Evolutionary conservation across 805 yeast species (phyloP).

Genomic region (Candida schatavii): DNA sequence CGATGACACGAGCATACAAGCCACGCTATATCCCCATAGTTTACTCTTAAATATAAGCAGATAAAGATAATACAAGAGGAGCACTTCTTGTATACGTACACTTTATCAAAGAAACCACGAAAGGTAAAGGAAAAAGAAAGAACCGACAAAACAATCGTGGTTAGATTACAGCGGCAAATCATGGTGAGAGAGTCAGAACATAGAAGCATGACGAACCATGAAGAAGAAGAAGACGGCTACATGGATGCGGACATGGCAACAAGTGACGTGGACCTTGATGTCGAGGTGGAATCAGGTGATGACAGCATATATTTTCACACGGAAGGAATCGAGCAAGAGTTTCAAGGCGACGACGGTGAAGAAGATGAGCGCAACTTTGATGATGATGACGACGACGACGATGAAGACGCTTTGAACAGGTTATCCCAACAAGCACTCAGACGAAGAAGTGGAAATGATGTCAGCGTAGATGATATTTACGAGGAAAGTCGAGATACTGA

Average conservation of each 20-base stretch:
- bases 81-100: no score
- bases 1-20: no score
- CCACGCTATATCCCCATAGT: no score
- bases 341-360: constrained; percentile 15
- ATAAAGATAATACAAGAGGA: no score
- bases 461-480: constrained; percentile 14
- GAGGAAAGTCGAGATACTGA: background rate
- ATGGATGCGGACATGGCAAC: constrained; percentile 5
- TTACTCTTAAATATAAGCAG: no score
- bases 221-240: background rate
- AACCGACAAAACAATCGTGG: no score
- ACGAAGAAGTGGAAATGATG: constrained; percentile 9
- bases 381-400: constrained; percentile 22
- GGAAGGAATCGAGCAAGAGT: constrained; percentile 10
- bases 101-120: no score
- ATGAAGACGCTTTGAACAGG: constrained; percentile 29
- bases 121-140: no score
- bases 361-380: constrained; percentile 17
- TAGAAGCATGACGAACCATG: background rate
- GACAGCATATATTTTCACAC: constrained; percentile 6
- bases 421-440: constrained; percentile 35
- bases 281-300: constrained; percentile 11
- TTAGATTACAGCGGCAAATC: no score
- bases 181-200: background rate
- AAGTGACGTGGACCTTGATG: constrained; percentile 4